These are phyloP conservation scores for Veloboletus limbatus DNA, from an alignment of 1,284 basidiomycete genomes.

Conservation along the genomic window DNA sequence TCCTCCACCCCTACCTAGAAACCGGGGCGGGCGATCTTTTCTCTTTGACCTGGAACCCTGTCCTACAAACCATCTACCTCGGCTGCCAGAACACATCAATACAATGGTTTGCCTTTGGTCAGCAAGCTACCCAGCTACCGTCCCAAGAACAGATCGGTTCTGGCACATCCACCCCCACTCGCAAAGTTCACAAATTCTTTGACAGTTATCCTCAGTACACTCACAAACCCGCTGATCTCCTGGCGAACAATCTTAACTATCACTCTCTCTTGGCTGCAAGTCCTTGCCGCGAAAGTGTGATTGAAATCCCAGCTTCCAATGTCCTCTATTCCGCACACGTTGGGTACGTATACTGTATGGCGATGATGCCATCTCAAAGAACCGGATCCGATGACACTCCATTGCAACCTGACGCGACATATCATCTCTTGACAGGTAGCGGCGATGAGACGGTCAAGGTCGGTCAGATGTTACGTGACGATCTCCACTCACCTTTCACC, in stretches of 20 bases:
- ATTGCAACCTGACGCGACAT: conserved; percentile 35
- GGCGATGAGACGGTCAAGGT: conserved; percentile 90
- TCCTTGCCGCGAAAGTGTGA: conserved; percentile 35
- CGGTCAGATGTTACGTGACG: conserved; percentile 9
- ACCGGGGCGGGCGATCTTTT: conserved; percentile 88
- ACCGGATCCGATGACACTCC: conserved; percentile 37
- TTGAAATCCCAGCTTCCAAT: conserved; percentile 64
- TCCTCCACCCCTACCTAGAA: conserved; percentile 82
- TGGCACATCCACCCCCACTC: conserved; percentile 47
- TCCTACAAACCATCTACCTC: conserved; percentile 74
- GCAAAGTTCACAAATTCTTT: conserved; percentile 77
- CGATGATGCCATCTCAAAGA: conserved; percentile 47
- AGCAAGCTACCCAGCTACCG: conserved; percentile 10
- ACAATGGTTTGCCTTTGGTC: conserved; percentile 75
- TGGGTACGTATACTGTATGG: conserved; percentile 92
- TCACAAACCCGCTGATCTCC: conserved; percentile 59
- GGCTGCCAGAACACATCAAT: conserved; percentile 90
- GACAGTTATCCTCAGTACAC: conserved; percentile 74
- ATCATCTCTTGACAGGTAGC: conserved; percentile 76
- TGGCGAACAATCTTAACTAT: conserved; percentile 50
- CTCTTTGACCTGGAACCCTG: conserved; percentile 78
- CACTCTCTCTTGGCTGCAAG: conserved; percentile 17
- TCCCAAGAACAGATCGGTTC: conserved; percentile 32
- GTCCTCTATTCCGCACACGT: conserved; percentile 88
- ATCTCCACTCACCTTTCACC: conserved; percentile 6